A percentile compares a stretch with the other conserved stretches of the same genome.
These are phyloP conservation scores for Henningerozyma blattae DNA, from an alignment of 805 yeast species.

Conservation along the genomic window DNA sequence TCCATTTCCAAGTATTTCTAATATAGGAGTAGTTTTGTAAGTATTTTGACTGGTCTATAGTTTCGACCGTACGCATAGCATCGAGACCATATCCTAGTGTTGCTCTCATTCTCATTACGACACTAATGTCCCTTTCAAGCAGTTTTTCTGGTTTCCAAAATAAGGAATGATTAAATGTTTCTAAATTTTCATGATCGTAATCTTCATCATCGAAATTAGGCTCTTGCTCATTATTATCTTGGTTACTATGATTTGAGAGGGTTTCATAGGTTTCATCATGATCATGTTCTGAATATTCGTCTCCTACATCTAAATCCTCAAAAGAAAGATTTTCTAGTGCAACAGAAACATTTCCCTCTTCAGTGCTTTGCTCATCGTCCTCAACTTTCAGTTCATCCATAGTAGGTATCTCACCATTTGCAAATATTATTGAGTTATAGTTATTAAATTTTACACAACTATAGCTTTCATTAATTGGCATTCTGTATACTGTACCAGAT, in stretches of 20 bases:
- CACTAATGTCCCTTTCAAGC: conserved; percentile 61
- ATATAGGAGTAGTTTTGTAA: conserved; percentile 43
- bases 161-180: conserved; percentile 13
- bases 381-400: conserved; percentile 19
- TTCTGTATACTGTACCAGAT: conserved; percentile 75
- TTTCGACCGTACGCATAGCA: conserved; percentile 47
- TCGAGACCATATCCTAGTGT: conserved; percentile 59
- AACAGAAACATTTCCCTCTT: conserved; percentile 10
- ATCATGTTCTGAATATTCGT: conserved; percentile 10
- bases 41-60: conserved; percentile 40
- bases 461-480: conserved; percentile 61
- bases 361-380: conserved; percentile 10
- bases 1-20: conserved; percentile 87
- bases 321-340: conserved; percentile 17
- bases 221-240: conserved; percentile 1
- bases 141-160: conserved; percentile 32
- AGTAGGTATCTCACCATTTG: conserved; percentile 28
- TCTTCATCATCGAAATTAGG: conserved; percentile 9
- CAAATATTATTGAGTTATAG: conserved; percentile 48
- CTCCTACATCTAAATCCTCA: conserved; percentile 22
- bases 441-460: conserved; percentile 55
- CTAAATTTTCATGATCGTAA: conserved; percentile 12
- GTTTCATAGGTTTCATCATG: conserved; percentile 9
- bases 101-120: conserved; percentile 62
- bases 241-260: conserved; percentile 1